Evolutionary conservation across 495 filamentous ascomycete genomes (phyloP).

Genomic region (Physcia stellaris): DNA sequence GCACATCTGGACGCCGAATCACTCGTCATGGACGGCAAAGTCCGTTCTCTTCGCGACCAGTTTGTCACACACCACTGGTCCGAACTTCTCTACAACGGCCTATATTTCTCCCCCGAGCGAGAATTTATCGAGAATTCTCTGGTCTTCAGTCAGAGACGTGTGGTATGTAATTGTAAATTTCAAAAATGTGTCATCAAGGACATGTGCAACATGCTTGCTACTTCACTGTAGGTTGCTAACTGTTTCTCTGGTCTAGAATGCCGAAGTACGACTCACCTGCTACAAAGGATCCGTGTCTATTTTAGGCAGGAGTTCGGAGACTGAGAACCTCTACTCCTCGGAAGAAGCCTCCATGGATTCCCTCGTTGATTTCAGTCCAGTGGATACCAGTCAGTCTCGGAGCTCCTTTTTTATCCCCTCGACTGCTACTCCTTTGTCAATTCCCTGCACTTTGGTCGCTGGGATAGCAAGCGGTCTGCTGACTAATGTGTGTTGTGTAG

Average conservation of each 20-base stretch:
- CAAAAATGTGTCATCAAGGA: neutral
- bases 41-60: conserved; percentile 70
- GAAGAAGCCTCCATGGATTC: conserved; percentile 78
- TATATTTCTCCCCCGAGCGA: conserved; percentile 58
- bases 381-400: conserved; percentile 61
- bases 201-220: too few relatives aligned
- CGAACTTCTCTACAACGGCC: conserved; percentile 66
- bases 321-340: conserved; percentile 76
- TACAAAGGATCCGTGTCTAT: conserved; percentile 71
- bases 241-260: conserved; percentile 19
- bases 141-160: conserved; percentile 51
- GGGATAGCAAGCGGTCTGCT: neutral
- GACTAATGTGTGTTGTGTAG: conserved; percentile 18
- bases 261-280: conserved; percentile 51
- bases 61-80: conserved; percentile 62
- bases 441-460: neutral
- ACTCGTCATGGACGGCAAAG: conserved; percentile 70
- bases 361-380: conserved; percentile 65
- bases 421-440: neutral
- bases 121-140: conserved; percentile 58
- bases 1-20: conserved; percentile 57
- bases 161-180: conserved; percentile 14
- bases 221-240: conserved; percentile 6
- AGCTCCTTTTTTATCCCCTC: conserved; percentile 30
- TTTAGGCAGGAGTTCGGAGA: conserved; percentile 59